Evolutionary conservation across 805 yeast species (phyloP), one percentile per base, ranked within the genome.

Genomic region (Grigorovia yakushimaensis): DNA sequence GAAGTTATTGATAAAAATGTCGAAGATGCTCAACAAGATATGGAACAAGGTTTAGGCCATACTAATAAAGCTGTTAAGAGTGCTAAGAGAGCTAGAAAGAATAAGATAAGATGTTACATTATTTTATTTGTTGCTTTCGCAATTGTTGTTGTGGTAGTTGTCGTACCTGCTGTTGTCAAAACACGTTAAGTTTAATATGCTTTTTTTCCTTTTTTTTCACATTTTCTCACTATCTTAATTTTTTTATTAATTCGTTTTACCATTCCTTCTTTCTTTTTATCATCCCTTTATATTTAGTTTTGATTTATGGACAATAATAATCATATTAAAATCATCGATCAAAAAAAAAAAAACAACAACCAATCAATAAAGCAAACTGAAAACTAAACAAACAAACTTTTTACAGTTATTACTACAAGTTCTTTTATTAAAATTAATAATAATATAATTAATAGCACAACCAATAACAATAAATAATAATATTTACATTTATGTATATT

Each of bases 31-130:
- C 96, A 88, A 68, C 81, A 78, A 51, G 94, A 93, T 65, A 81
- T 93, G 58, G 96, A 89, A 71, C 81, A 82, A 65, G 98, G 97
- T 66, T 87, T 88, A 38, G 95, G 93, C 20, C 95, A 93, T 67
- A 88, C 95, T 44, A 79, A 83, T 62, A 82, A 84, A 66, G 98
- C 98, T 20, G 88, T 87, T 50, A 80, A 77, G 55, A 78, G 80
- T 64, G 98, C 98, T 46, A 80, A 82, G 67, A 82, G 84, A 61
- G 94, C 95, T 47, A 82, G 98, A 74, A 87, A 73, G 67, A 88
- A 88, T 82, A 88, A 79, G 73, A 78, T 87, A 74, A 85, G 93
- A 81, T 84, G 95, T 65, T 73, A 78, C 61, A 70, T 82, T 69
- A 81, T 87, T 63, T 63, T 73, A 58, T 68, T 77, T 53, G 59